Percentiles rank a stretch among this genome's conserved stretches.
These are phyloP conservation scores for Pichia manshurica DNA, from an alignment of 805 yeast genomes.

Conservation along the genomic window DNA sequence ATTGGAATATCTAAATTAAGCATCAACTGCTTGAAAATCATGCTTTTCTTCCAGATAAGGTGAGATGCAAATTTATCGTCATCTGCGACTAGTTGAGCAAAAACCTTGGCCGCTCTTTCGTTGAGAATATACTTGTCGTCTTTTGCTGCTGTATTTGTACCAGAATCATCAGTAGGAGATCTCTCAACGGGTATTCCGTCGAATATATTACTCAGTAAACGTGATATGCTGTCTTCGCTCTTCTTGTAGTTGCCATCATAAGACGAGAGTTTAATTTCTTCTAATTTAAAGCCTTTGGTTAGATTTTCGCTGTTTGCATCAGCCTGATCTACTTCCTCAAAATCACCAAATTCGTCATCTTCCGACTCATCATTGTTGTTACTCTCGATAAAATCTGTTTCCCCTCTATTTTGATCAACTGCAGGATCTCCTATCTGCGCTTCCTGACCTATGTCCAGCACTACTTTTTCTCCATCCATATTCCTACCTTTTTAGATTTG, in stretches of 20 bases:
- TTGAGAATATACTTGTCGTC: slow-evolving; percentile 14
- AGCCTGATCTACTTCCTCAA: slow-evolving; percentile 19
- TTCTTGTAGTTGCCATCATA: slow-evolving; percentile 10
- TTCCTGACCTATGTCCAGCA: not conserved
- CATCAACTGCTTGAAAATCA: slow-evolving; percentile 57
- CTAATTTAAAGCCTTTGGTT: too few species aligned
- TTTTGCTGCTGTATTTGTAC: not conserved
- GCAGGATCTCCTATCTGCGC: not conserved
- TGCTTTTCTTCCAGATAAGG: slow-evolving; percentile 66
- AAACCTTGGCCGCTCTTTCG: slow-evolving; percentile 23
- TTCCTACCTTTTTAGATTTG: too few species aligned
- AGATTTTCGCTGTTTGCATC: slow-evolving; percentile 10
- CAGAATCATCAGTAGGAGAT: not conserved
- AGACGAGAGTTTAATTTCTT: not conserved
- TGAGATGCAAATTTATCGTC: slow-evolving; percentile 38
- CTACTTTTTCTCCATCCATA: not conserved
- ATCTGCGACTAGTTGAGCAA: slow-evolving; percentile 20
- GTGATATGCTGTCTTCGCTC: slow-evolving; percentile 5
- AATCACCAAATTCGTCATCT: slow-evolving; percentile 21
- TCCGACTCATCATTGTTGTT: slow-evolving; percentile 17
- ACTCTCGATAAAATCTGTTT: not conserved
- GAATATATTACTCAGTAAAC: slow-evolving; percentile 15
- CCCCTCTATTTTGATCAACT: not conserved
- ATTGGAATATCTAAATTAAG: slow-evolving; percentile 68
- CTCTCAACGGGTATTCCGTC: not conserved